Evolutionary conservation across 2,329 filamentous ascomycete genomes (phyloP), one percentile per base, ranked within the genome.

Genomic region (Cladorrhinum sp.): DNA sequence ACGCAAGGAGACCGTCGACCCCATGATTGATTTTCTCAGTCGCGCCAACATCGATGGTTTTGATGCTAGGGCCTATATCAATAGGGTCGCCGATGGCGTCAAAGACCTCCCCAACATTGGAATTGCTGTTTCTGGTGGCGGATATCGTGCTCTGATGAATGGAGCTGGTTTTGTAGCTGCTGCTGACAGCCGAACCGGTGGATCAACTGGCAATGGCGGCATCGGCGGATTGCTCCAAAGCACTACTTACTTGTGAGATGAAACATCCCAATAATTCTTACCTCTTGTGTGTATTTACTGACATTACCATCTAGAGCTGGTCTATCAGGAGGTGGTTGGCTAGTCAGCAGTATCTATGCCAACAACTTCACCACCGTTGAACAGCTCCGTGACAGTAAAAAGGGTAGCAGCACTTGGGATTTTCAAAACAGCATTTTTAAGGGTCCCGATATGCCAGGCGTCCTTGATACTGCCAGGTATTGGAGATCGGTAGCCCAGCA

Each of bases 81-180:
- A 87, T 58, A 76, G 76, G 1, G 73, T 85, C 62, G 75, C 85
- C 62, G 87, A 88, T 73, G 91, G 92, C 71, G 87, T 70, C 57
- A 62, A 66, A 16, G 74, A 76, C 24, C 73, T 81, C 63, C 81
- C 81, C 57, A 82, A 80, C 66, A 86, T 96, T 63, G 91, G 81
- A 16, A 84, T 96, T 64, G 90, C 92, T 10, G 79, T 90, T 50
- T 95, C 91, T 0, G 92, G 92, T 12, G 92, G 92, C 71, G 92
- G 92, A 36, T 96, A 95, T 73, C 82, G 92, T 60, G 92, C 92
- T n/a, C 80, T 96, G 77, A 79, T 93, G 78, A 94, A 90, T 70
- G 92, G 91, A 39, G 92, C 88, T 16, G 92, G 92, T 62, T 88
- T 88, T 49, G 68, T 96, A 16, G 84, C 89, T 28, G 92, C 92